Evolutionary conservation across 2,329 filamentous ascomycete genomes (phyloP), one percentile per base, ranked within the genome.

Genomic region (Fusarium dlaminii): DNA sequence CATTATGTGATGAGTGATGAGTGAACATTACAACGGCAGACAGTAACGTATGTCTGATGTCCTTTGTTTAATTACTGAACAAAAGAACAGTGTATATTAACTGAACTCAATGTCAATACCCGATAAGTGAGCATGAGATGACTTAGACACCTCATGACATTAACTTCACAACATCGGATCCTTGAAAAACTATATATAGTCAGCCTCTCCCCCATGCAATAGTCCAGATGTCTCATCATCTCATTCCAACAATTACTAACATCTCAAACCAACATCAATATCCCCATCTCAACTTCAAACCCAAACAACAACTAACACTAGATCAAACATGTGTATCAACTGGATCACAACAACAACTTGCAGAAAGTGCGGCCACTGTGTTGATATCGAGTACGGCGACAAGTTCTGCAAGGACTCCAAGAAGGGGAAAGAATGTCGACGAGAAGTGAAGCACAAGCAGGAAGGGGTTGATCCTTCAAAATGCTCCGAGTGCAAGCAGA

Each of bases 261-360:
- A 54, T 24, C 9, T 27, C 14, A 36, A 22, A 36, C 27, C 37
- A 51, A n/a, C 5, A 42, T 10, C 30, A 12, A 15, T 12, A n/a
- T 34, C 3, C 1, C 9, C 13, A 54, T 45, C 8, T 9, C n/a
- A n/a, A n/a, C 27, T 20, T 30, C 10, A 7, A 18, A n/a, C 42
- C 8, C 15, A 20, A n/a, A 14, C 10, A 17, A 11, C 15, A 17
- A 29, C 36, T 36, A 29, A 20, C 30, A 48, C 18, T 18, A 29
- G n/a, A 40, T 29, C 24, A 17, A 55, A 20, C 17, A 73, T 74
- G 70, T 73, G 70, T 34, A 36, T 30, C 7, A 40, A 63, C 56
- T 42, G 55, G 15, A 34, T 34, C 27, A 61, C 22, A 8, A 43
- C 36, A 30, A 39, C 48, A 13, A n/a, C 34, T 2, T 73, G 70